These are phyloP conservation scores for Canavalia gladiata DNA, from an alignment of 306 rosid genomes.

Conservation along the genomic window DNA sequence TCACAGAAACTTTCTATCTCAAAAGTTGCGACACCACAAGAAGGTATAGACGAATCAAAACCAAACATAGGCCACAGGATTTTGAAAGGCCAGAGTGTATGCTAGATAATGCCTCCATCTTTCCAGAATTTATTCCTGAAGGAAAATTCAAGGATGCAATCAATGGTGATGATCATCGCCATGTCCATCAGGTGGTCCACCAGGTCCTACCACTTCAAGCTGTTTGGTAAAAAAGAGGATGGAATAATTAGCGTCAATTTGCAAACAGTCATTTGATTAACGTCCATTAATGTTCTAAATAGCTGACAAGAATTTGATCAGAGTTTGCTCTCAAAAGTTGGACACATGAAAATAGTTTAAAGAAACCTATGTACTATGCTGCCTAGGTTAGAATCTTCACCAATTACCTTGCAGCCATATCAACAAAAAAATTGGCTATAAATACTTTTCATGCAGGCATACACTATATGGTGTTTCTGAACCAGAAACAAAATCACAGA, in stretches of 20 bases:
- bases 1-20: conserved; percentile 54
- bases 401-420: conserved; percentile 33
- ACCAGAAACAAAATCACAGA: not conserved
- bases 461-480: not conserved
- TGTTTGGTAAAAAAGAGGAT: conserved; percentile 43
- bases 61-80: conserved; percentile 61
- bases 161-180: conserved; percentile 71
- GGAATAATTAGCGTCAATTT: conserved; percentile 34
- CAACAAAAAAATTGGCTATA: not conserved
- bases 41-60: conserved; percentile 57
- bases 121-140: conserved; percentile 65
- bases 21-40: conserved; percentile 51
- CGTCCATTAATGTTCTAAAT: conserved; percentile 1
- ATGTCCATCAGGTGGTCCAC: conserved; percentile 85
- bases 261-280: conserved; percentile 27
- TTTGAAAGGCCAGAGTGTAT: conserved; percentile 57
- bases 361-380: conserved; percentile 14
- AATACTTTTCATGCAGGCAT: not conserved
- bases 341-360: conserved; percentile 5
- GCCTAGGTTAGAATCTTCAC: conserved; percentile 1
- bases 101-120: conserved; percentile 64
- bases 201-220: conserved; percentile 99
- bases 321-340: conserved; percentile 25
- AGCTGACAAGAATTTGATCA: not conserved
- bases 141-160: conserved; percentile 53